Evolutionary conservation across 352 stramenopile species (phyloP).

Genomic region (Phytophthora syringae): DNA sequence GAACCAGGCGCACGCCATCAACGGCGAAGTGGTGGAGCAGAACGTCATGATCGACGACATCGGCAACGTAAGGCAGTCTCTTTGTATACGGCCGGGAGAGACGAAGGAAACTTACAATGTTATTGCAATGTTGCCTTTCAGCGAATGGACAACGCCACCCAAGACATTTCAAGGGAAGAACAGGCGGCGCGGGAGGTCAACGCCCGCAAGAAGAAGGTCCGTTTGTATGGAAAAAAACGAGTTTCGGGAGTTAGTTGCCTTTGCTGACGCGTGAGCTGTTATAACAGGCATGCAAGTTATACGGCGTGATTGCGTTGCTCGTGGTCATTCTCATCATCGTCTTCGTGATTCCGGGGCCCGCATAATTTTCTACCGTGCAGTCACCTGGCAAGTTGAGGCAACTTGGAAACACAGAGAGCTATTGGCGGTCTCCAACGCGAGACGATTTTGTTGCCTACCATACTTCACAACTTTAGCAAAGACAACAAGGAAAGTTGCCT

Average conservation of each 20-base stretch:
- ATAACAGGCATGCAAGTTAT: constrained; percentile 73
- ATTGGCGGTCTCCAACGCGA: constrained; percentile 2
- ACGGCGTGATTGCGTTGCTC: constrained; percentile 70
- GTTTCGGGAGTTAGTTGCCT: not conserved
- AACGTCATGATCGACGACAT: constrained; percentile 88
- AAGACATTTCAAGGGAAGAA: constrained; percentile 69
- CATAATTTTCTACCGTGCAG: constrained; percentile 14
- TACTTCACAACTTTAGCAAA: constrained; percentile 14
- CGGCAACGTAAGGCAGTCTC: constrained; percentile 44
- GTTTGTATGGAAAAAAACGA: constrained; percentile 8
- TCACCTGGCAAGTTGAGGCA: constrained; percentile 8
- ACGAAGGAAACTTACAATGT: constrained; percentile 16
- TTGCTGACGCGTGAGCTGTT: too few species aligned
- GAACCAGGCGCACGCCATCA: constrained; percentile 86
- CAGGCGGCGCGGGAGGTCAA: constrained; percentile 69
- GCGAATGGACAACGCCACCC: constrained; percentile 71
- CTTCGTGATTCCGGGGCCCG: constrained; percentile 52
- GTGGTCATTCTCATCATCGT: constrained; percentile 70
- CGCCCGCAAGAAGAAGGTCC: constrained; percentile 71
- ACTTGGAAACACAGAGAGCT: not conserved
- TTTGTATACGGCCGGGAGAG: not conserved
- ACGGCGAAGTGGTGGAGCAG: constrained; percentile 84
- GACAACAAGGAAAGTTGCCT: too few species aligned
- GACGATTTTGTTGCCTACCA: constrained; percentile 25
- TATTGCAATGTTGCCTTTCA: constrained; percentile 26